phyloP scores from a whole-genome alignment of 179 eudicot species.

The Patellifolia procumbens region DNA sequence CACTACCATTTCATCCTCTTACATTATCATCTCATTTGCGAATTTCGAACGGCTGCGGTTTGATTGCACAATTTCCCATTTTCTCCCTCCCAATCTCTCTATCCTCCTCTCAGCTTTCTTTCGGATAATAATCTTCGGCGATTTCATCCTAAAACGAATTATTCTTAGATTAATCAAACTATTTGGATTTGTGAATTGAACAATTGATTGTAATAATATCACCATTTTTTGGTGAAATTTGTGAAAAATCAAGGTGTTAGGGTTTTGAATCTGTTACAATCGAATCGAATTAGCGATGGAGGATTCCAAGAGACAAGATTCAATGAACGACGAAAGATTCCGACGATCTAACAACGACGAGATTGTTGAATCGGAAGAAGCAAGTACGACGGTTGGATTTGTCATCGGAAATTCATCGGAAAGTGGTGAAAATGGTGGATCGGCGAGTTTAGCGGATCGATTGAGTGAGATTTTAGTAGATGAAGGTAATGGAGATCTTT shows the following conservation, averaged over 20 bases:
- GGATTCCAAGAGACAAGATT: slow-evolving; percentile 28
- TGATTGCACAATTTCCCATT: background rate
- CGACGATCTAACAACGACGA: slow-evolving; percentile 6
- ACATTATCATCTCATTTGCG: slow-evolving; percentile 5
- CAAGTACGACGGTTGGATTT: slow-evolving; percentile 19
- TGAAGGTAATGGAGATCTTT: slow-evolving; percentile 59
- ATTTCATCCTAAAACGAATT: background rate
- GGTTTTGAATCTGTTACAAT: slow-evolving; percentile 19
- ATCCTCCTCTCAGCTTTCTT: too few species aligned
- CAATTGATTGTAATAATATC: background rate
- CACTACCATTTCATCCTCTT: too few species aligned
- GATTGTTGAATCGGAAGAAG: slow-evolving; percentile 18
- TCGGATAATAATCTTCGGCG: background rate
- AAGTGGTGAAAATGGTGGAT: slow-evolving; percentile 24
- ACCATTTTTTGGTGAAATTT: background rate
- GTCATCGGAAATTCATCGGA: slow-evolving; percentile 8
- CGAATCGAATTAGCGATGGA: slow-evolving; percentile 27
- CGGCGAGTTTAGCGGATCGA: slow-evolving; percentile 40
- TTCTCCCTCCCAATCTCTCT: slow-evolving; percentile 13
- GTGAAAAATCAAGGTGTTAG: slow-evolving; percentile 1
- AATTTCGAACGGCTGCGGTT: slow-evolving; percentile 5
- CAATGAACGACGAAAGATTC: slow-evolving; percentile 22
- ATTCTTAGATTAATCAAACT: background rate
- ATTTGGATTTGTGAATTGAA: slow-evolving; percentile 10
- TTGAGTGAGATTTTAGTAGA: slow-evolving; percentile 42